A percentile compares a stretch with the other conserved stretches of the same genome.
These are phyloP conservation scores for Clarireedia hainanense DNA, from an alignment of 2,329 filamentous ascomycete species.

Conservation along the genomic window DNA sequence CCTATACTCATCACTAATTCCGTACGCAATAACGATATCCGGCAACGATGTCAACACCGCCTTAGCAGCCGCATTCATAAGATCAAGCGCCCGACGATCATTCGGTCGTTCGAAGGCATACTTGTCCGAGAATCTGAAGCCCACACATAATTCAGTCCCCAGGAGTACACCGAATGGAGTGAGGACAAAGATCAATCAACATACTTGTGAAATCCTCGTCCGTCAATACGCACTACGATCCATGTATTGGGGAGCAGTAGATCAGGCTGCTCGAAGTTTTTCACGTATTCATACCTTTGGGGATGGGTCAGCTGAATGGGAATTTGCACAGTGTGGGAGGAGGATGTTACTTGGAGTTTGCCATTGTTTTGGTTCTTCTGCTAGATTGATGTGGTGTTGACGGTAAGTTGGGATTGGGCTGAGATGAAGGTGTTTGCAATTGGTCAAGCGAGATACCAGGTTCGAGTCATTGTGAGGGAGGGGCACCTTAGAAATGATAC, in stretches of 20 bases:
- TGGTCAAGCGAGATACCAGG: slow-evolving; percentile 5
- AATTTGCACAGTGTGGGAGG: neutral
- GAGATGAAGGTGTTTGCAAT: neutral
- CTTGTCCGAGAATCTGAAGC: slow-evolving; percentile 64
- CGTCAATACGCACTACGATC: slow-evolving; percentile 92
- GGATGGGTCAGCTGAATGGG: neutral
- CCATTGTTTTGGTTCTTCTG: slow-evolving; percentile 14
- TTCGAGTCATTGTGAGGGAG: neutral
- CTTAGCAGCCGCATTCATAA: slow-evolving; percentile 92
- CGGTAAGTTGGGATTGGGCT: neutral
- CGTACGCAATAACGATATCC: slow-evolving; percentile 83
- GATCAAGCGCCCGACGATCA: slow-evolving; percentile 73
- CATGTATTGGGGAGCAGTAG: slow-evolving; percentile 81
- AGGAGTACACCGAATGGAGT: neutral
- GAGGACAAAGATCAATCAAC: slow-evolving; percentile 8
- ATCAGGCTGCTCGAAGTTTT: slow-evolving; percentile 78
- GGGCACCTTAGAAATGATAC: neutral
- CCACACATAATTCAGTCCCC: slow-evolving; percentile 2
- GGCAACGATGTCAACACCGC: slow-evolving; percentile 76
- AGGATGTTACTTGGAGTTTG: slow-evolving; percentile 24
- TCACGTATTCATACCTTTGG: slow-evolving; percentile 85
- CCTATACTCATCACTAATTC: slow-evolving; percentile 91
- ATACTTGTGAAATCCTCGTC: slow-evolving; percentile 90
- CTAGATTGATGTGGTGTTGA: neutral
- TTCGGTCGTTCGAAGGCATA: slow-evolving; percentile 90